Evolutionary conservation across 441 rosid species (phyloP).

Genomic region (Adansonia madagascariensis): DNA sequence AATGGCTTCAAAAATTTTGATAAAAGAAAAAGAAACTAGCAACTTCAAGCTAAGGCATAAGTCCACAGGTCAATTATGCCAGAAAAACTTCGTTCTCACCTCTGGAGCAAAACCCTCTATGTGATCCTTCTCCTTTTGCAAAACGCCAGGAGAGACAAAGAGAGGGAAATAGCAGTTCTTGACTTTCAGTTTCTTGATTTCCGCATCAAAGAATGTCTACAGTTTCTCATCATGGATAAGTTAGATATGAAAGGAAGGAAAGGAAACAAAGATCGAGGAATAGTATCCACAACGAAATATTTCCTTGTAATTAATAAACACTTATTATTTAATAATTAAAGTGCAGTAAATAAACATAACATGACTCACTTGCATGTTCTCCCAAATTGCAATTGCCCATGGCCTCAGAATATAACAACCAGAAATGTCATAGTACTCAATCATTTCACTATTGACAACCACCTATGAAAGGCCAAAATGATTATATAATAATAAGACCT

Average conservation of each 20-base stretch:
- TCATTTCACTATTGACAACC: constrained; percentile 90
- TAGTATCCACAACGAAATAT: neutral
- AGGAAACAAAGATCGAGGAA: neutral
- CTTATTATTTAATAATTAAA: neutral
- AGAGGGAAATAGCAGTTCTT: constrained; percentile 95
- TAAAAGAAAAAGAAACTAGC: neutral
- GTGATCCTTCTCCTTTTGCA: constrained; percentile 95
- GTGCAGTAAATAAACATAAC: constrained; percentile 14
- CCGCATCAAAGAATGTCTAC: constrained; percentile 91
- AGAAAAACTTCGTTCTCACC: constrained; percentile 48
- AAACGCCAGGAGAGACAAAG: constrained; percentile 86
- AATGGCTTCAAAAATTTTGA: neutral
- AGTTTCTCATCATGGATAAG: constrained; percentile 31
- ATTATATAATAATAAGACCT: neutral
- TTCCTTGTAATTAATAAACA: constrained; percentile 8
- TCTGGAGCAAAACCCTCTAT: constrained; percentile 97
- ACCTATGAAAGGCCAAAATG: constrained; percentile 48
- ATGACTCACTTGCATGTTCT: constrained; percentile 81
- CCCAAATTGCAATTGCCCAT: constrained; percentile 97
- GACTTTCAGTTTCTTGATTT: constrained; percentile 92
- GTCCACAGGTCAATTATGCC: neutral
- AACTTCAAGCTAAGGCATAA: constrained; percentile 10
- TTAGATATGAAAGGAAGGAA: constrained; percentile 3
- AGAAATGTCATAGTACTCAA: constrained; percentile 94
- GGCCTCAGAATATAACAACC: constrained; percentile 97